Percentiles rank a stretch among this genome's conserved stretches.
Evolutionary conservation across 2,329 filamentous ascomycete species (phyloP).

Genomic region (Diaporthe ampelina): DNA sequence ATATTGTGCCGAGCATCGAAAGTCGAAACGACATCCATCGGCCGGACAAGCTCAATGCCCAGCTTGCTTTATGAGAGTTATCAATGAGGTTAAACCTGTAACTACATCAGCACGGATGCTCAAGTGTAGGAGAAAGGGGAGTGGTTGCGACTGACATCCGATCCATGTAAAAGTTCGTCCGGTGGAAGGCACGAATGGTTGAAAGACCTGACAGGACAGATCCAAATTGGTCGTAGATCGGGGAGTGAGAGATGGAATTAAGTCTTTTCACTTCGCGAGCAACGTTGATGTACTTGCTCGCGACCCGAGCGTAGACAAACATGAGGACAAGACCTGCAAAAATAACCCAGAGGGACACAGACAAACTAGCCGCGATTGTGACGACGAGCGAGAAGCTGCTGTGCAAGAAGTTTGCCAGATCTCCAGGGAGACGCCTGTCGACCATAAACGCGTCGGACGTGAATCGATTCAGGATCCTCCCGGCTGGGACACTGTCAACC

Average conservation of each 20-base stretch:
- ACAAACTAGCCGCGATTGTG: slow-evolving; percentile 53
- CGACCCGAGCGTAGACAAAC: slow-evolving; percentile 51
- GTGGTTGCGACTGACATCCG: slow-evolving; percentile 46
- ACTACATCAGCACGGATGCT: background rate
- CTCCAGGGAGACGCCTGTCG: slow-evolving; percentile 51
- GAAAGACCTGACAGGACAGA: slow-evolving; percentile 56
- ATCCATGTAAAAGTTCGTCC: slow-evolving; percentile 53
- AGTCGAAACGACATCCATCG: slow-evolving; percentile 57
- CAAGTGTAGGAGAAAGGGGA: background rate
- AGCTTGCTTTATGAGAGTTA: slow-evolving; percentile 49
- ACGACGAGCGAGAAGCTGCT: slow-evolving; percentile 50
- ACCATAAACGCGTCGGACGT: slow-evolving; percentile 56
- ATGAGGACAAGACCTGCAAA: slow-evolving; percentile 53
- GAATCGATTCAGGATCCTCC: slow-evolving; percentile 60
- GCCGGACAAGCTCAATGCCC: slow-evolving; percentile 50
- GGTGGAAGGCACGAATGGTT: slow-evolving; percentile 57
- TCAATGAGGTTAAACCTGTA: slow-evolving; percentile 50
- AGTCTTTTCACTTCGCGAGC: slow-evolving; percentile 58
- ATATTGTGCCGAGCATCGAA: slow-evolving; percentile 55
- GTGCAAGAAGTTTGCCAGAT: slow-evolving; percentile 49
- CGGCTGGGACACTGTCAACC: slow-evolving; percentile 57
- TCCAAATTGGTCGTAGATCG: slow-evolving; percentile 59
- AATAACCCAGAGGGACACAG: slow-evolving; percentile 53
- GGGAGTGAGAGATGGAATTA: slow-evolving; percentile 57
- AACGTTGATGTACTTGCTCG: slow-evolving; percentile 53